Conservation (phyloP, 495 filamentous ascomycete species). For the Cladorrhinum samala region DNA sequence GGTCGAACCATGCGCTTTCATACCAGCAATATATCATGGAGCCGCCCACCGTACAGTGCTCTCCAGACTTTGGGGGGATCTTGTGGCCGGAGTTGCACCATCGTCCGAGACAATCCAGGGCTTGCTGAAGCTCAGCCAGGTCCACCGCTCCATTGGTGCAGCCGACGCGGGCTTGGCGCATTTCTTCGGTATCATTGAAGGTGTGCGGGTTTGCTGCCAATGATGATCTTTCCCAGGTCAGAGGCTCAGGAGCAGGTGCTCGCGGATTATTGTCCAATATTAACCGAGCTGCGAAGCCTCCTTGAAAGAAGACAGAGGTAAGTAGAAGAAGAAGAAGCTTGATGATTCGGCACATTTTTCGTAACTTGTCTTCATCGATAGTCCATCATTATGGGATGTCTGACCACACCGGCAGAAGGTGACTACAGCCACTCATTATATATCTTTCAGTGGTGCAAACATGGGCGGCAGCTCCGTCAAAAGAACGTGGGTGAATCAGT, state of each 20-base stretch:
- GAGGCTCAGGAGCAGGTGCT: not conserved
- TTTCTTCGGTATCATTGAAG: not conserved
- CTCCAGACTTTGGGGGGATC: not conserved
- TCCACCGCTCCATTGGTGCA: not conserved
- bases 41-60: not conserved
- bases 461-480: too few relatives aligned
- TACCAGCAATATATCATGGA: not conserved
- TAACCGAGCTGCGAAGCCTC: too few relatives aligned
- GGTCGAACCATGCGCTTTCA: not conserved
- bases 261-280: too few relatives aligned
- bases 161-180: not conserved
- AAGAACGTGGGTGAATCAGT: too few relatives aligned
- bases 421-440: too few relatives aligned
- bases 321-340: too few relatives aligned
- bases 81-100: not conserved
- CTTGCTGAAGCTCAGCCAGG: not conserved
- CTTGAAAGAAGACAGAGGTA: too few relatives aligned
- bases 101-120: not conserved
- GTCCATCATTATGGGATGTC: too few relatives aligned
- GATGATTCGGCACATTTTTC: too few relatives aligned
- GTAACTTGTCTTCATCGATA: too few relatives aligned
- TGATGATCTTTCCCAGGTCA: not conserved
- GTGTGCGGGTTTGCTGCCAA: not conserved
- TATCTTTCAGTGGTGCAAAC: too few relatives aligned
- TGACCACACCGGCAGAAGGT: too few relatives aligned